Evolutionary conservation across 1,284 basidiomycete species (phyloP), one percentile per base, ranked within the genome.

Genomic region (Ustilago esculenta): DNA sequence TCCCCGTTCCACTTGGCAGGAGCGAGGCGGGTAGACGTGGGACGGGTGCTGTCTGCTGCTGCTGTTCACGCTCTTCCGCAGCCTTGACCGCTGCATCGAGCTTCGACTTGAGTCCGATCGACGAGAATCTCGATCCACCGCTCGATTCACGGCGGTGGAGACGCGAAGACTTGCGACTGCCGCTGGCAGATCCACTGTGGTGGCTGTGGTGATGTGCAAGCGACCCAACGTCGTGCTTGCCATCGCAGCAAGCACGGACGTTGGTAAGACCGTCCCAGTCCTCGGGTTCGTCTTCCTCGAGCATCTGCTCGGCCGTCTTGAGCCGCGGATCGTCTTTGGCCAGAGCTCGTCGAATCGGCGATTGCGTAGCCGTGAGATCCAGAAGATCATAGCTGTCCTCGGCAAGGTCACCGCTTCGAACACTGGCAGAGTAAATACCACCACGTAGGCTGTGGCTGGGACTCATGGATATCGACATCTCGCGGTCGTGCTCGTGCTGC

Each of bases 221-320:
- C 23, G 61, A 59, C 8, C 85, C 84, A 23, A 87, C 84, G 46
- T 86, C 84, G 83, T 98, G 95, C 86, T 87, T 75, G 23, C 95
- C 95, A 81, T 94, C 92, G 77, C 94, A 97, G 82, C 94, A 97
- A 2, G 93, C 93, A 43, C 68, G 72, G 1, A 77, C 76, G 30
- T 79, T 79, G 35, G 97, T 94, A 41, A 98, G 81, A 0, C 94
- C 95, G 76, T 98, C 94, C 80, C 89, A 98, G 2, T 88, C 91
- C 45, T 89, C 89, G 68, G 92, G 91, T 9, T 88, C 89, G 75
- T 89, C 84, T 36, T 89, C 89, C 34, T 88, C 89, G 63, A 81
- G 70, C 73, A 79, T 81, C 61, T 79, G 36, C 42, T 81, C 79
- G 1, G 79, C 76, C 24, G 75, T 79, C 63, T 75, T 61, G 14